phyloP scores from a whole-genome alignment of 2,329 filamentous ascomycete genomes.

The Trichoderma sp. region DNA sequence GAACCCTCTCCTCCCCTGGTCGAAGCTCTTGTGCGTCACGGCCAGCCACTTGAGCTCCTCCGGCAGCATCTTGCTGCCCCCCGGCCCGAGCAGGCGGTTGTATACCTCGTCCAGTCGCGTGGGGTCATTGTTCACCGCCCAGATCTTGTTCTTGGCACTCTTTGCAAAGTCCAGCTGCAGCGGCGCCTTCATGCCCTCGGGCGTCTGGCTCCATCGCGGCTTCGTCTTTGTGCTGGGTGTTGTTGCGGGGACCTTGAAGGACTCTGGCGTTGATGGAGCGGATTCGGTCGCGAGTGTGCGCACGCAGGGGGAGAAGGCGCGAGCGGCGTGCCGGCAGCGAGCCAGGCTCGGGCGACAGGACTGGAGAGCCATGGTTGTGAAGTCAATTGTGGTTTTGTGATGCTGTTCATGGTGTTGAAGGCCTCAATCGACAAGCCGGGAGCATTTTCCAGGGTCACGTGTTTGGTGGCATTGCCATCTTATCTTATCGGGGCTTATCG shows the following conservation, averaged over 20 bases:
- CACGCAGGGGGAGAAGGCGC: slow-evolving; percentile 25
- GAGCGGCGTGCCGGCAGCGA: slow-evolving; percentile 27
- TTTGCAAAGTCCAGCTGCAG: slow-evolving; percentile 60
- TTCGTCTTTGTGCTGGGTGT: slow-evolving; percentile 18
- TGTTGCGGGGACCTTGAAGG: slow-evolving; percentile 26
- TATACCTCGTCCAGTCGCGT: slow-evolving; percentile 74
- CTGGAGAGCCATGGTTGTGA: slow-evolving; percentile 33
- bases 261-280: slow-evolving; percentile 25
- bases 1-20: slow-evolving; percentile 89
- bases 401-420: slow-evolving; percentile 8
- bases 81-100: slow-evolving; percentile 67
- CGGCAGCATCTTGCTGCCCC: slow-evolving; percentile 69
- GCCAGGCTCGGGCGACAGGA: slow-evolving; percentile 32
- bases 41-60: slow-evolving; percentile 97
- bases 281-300: slow-evolving; percentile 32
- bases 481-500: slow-evolving; percentile 14
- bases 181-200: slow-evolving; percentile 65
- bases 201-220: slow-evolving; percentile 70
- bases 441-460: slow-evolving; percentile 22
- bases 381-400: slow-evolving; percentile 17
- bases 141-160: slow-evolving; percentile 52
- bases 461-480: slow-evolving; percentile 7
- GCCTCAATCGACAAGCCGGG: not conserved
- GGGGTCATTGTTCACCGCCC: slow-evolving; percentile 73
- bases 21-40: slow-evolving; percentile 96